Percentiles rank a stretch among this genome's conserved stretches.
Conservation (phyloP, 305 asterid species). For the Fraxinus albicans region DNA sequence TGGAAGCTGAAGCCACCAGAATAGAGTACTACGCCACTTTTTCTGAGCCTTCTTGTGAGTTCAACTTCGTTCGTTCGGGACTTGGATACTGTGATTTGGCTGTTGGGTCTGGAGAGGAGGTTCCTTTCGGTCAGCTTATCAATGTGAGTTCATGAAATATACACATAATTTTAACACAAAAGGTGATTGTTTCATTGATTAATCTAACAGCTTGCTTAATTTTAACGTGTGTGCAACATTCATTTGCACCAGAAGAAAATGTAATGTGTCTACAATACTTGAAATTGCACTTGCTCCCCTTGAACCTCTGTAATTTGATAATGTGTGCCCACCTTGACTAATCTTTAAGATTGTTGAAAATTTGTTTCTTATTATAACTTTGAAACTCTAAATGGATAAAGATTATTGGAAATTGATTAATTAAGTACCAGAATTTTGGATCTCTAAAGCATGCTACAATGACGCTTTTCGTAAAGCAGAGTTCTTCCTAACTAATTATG, state of each 20-base stretch:
- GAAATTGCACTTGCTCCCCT: not conserved
- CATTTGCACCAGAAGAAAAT: not conserved
- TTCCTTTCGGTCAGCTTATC: conserved; percentile 65
- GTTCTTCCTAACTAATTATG: not conserved
- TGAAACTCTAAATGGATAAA: not conserved
- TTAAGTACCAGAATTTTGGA: not conserved
- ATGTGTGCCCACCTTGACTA: not conserved
- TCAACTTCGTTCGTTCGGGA: conserved; percentile 67
- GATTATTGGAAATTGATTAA: not conserved
- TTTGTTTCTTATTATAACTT: not conserved
- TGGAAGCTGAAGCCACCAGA: conserved; percentile 76
- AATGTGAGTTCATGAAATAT: conserved; percentile 44
- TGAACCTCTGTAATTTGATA: not conserved
- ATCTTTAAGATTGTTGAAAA: not conserved
- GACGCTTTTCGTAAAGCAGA: not conserved
- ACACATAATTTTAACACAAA: not conserved
- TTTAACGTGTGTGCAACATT: not conserved
- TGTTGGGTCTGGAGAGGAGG: conserved; percentile 70
- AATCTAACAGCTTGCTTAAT: not conserved
- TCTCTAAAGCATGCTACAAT: not conserved
- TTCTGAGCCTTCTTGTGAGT: conserved; percentile 75
- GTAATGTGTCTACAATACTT: not conserved
- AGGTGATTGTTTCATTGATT: not conserved
- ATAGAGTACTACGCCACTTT: conserved; percentile 83
- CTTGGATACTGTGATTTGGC: conserved; percentile 83